phyloP scores from a whole-genome alignment of 164 flowering plant species.

The Piper longum region DNA sequence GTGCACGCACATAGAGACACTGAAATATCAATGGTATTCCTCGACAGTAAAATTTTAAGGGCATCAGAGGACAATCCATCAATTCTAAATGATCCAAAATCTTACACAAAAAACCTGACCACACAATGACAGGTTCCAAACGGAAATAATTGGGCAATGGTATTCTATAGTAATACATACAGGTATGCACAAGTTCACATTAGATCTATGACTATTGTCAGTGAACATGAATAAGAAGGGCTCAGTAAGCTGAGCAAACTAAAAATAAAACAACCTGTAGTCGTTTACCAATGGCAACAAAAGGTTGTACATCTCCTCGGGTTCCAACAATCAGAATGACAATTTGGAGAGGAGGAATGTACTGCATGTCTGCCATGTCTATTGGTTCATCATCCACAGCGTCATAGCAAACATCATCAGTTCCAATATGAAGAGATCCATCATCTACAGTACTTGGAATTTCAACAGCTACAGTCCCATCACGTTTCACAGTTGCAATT shows the following conservation, averaged over 20 bases:
- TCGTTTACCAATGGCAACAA: slow-evolving; percentile 86
- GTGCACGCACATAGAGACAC: too few species aligned
- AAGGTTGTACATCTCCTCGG: slow-evolving; percentile 97
- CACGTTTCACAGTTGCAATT: slow-evolving; percentile 89
- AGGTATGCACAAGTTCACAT: too few species aligned
- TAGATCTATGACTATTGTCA: neutral
- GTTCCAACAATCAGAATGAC: slow-evolving; percentile 97
- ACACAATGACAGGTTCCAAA: too few species aligned
- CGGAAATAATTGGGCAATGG: too few species aligned
- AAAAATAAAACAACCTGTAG: slow-evolving; percentile 47
- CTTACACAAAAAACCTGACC: too few species aligned
- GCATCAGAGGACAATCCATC: too few species aligned
- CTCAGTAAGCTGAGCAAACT: neutral
- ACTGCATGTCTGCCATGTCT: slow-evolving; percentile 43
- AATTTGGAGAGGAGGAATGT: slow-evolving; percentile 77
- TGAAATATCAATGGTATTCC: too few species aligned
- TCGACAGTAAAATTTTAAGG: too few species aligned
- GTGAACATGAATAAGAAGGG: neutral
- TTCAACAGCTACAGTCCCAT: slow-evolving; percentile 92
- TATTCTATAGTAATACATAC: too few species aligned
- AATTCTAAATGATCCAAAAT: too few species aligned
- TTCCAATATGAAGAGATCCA: slow-evolving; percentile 24
- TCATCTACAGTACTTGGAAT: slow-evolving; percentile 55
- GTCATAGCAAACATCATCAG: slow-evolving; percentile 24
- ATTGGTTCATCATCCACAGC: slow-evolving; percentile 44